Base-by-base conservation (phyloP, 495 filamentous ascomycete genomes). In the Aspergillus bridgeri region DNA sequence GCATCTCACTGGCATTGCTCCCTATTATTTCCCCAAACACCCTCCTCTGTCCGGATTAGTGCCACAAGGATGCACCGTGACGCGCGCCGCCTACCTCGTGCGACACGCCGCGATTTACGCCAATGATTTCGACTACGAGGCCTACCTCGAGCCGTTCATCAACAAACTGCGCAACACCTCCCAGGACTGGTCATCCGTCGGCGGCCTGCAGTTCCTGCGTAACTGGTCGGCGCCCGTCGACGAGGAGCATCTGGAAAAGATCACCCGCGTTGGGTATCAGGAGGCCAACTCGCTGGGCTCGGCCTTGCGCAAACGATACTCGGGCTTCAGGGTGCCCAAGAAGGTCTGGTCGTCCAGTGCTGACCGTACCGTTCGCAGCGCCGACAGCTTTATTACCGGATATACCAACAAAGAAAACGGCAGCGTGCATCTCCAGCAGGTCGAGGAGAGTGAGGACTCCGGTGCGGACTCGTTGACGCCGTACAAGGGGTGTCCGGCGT, bases 41-140 rank as follows among this genome's bases (percentile, higher is more conserved):
- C 64, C 61, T 22, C 61, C 64, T 17, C 51, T 67, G 27, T 18
- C 60, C 33, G 43, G 57, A 0, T 27, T 43, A 5, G 57, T 61
- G 17, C 65, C 59, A 3, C 57, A 57, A 15, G 59, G 61, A 19
- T 67, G 61, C 59, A 67, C 62, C 21, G 59, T 62, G 15, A 64
- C 65, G 27, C 50, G 57, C 22, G 65, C 65, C 5, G 53, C 65
- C 20, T 67, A 64, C 50, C 57, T 64, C 2, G 49, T 67, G 19
- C 65, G 65, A n/a, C 65, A 67, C 53, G 65, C 65, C 5, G 65
- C 61, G n/a, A 67, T 67, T 23, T 67, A 67, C 57, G 59, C 61
- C 54, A 67, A 67, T 51, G 65, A 67, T 44, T 67, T 67, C 48
- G 65, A 67, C 25, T 67, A 64, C 48, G 61, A 64, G 42, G 51